Conservation (phyloP, 1,139 yeast genomes). For the Hemisphaericaspora lyxosophila region DNA sequence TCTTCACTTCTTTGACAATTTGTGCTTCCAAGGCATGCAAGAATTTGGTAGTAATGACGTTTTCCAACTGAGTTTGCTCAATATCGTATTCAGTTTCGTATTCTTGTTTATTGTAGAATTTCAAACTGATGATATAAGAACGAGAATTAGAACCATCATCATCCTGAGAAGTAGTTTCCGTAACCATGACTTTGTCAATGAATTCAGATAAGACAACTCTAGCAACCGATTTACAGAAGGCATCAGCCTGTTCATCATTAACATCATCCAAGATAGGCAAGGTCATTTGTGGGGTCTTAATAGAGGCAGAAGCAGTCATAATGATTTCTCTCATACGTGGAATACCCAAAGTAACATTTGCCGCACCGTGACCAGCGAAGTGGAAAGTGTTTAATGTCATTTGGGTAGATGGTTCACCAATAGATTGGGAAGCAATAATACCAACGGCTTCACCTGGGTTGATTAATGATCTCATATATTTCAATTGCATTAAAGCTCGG, state of each 20-base stretch:
- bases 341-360: constrained; percentile 98
- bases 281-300: constrained; percentile 98
- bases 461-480: constrained; percentile 93
- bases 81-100: constrained; percentile 89
- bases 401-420: constrained; percentile 99
- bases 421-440: constrained; percentile 95
- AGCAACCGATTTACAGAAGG: constrained; percentile 89
- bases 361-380: constrained; percentile 99
- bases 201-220: constrained; percentile 85
- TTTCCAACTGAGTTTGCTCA: constrained; percentile 73
- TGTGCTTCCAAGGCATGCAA: constrained; percentile 67
- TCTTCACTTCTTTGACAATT: constrained; percentile 78
- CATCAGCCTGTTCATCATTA: constrained; percentile 81
- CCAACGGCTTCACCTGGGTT: constrained; percentile 99
- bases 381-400: constrained; percentile 99
- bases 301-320: constrained; percentile 95
- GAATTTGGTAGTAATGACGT: constrained; percentile 64
- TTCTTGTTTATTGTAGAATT: constrained; percentile 74
- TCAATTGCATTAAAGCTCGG: constrained; percentile 95
- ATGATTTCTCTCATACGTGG: constrained; percentile 99
- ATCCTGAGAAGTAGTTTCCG: constrained; percentile 76
- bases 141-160: constrained; percentile 58
- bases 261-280: constrained; percentile 81
- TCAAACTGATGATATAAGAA: constrained; percentile 70
- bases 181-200: constrained; percentile 79